Base-by-base conservation (phyloP, 1,284 basidiomycete species). In the Schizophyllum commune region DNA sequence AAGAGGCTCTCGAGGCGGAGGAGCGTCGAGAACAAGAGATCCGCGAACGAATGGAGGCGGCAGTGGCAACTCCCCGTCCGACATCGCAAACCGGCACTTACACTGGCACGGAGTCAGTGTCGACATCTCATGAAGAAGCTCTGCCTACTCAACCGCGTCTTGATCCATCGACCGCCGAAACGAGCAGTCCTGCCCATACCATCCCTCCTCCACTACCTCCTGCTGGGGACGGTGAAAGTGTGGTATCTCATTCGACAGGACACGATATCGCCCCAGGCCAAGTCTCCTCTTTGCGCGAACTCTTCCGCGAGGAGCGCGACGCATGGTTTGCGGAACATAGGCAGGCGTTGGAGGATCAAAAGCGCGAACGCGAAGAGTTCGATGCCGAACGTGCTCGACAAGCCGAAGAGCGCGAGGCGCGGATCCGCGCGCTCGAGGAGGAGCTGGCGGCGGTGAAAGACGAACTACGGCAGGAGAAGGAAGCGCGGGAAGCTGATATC, bases 381-480 rank as follows among this genome's bases (percentile, higher is more conserved):
- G 79, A 80, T 55, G 63, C 72, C 80, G 76, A 79, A 1, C 79
- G 72, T 2, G 82, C 81, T 64, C 78, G 80, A 32, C 72, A 71
- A 57, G 74, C 71, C 47, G 79, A 79, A 61, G 81, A 84, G 61
- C 79, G 81, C 57, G 78, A 83, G 34, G 75, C 74, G 13, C 79
- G 84, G 17, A 84, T 89, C 51, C 72, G 70, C 17, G 78, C 79
- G 6, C 73, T 91, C 34, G 83, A 89, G 67, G 81, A 83, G 1
- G 85, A 91, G 65, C 73, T 90, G n/a, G 76, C 78, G 7, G 74
- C 74, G 2, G 75, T 83, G 4, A 80, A 81, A 33, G 78, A 73
- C 22, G 85, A 89, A 60, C 75, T 81, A 39, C 74, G 77, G 58
- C 72, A 72, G 58, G 87, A 90, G 69, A 79, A 79, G 58, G 78